A percentile compares a stretch with the other conserved stretches of the same genome.
These are phyloP conservation scores for Suillus hirtellus DNA, from an alignment of 768 basidiomycete genomes.

Conservation along the genomic window DNA sequence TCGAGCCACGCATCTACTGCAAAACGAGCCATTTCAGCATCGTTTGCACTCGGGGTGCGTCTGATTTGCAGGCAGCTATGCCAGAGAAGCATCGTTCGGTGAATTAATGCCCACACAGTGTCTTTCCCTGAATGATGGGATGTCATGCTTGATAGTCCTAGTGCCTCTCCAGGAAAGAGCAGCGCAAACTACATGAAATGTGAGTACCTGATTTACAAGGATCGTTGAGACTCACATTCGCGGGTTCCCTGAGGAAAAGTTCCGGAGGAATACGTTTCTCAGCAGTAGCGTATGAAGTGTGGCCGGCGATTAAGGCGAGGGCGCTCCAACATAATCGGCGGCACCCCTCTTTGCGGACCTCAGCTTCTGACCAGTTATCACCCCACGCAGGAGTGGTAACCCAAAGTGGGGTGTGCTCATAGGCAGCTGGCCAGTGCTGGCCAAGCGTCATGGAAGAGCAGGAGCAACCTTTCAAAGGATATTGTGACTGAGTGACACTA, in stretches of 20 bases:
- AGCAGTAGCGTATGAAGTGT: constrained; percentile 60
- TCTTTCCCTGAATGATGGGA: constrained; percentile 49
- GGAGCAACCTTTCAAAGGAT: constrained; percentile 39
- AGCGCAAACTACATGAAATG: constrained; percentile 53
- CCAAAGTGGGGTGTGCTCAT: constrained; percentile 64
- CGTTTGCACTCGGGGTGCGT: constrained; percentile 38
- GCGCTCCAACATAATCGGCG: constrained; percentile 75
- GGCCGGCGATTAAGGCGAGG: constrained; percentile 61
- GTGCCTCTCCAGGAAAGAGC: constrained; percentile 75
- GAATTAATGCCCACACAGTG: constrained; percentile 74
- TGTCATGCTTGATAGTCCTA: constrained; percentile 35
- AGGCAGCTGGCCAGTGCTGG: constrained; percentile 48
- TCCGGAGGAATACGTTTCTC: constrained; percentile 40
- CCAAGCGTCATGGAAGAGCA: constrained; percentile 54
- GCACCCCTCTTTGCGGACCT: constrained; percentile 70
- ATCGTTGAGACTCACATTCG: constrained; percentile 52
- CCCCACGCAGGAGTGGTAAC: constrained; percentile 65
- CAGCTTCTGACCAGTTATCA: constrained; percentile 54
- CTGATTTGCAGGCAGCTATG: constrained; percentile 69
- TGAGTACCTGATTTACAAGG: not conserved
- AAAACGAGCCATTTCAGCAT: constrained; percentile 59
- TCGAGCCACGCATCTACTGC: constrained; percentile 71
- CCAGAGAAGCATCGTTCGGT: constrained; percentile 72
- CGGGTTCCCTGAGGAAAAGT: constrained; percentile 60
- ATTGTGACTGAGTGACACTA: constrained; percentile 7